Evolutionary conservation across 495 filamentous ascomycete genomes (phyloP).

Genomic region (Talaromyces stipitatus): DNA sequence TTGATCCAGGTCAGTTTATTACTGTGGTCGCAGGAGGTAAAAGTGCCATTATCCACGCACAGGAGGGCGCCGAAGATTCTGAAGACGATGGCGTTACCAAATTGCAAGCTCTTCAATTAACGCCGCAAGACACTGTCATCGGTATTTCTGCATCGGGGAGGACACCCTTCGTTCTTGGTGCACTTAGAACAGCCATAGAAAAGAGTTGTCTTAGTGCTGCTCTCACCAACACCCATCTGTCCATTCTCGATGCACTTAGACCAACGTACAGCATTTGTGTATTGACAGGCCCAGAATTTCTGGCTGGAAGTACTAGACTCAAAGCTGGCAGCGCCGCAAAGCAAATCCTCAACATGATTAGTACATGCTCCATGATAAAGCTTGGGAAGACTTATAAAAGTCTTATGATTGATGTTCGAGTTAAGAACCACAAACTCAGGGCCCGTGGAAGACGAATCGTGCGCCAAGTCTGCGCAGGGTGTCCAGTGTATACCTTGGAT

Average conservation of each 20-base stretch:
- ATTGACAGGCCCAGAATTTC: not conserved
- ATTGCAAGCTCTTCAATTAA: not conserved
- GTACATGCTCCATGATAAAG: not conserved
- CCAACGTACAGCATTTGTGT: not conserved
- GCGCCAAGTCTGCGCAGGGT: not conserved
- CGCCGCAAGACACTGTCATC: not conserved
- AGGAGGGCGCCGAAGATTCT: not conserved
- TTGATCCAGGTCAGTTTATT: not conserved
- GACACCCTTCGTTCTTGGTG: not conserved
- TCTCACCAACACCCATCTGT: not conserved
- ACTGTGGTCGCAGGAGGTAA: not conserved
- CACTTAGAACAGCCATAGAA: not conserved
- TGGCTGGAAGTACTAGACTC: not conserved
- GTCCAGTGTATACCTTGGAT: not conserved
- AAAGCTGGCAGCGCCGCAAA: not conserved
- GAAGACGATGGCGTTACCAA: not conserved
- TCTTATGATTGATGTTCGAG: not conserved
- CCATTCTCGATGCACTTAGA: not conserved
- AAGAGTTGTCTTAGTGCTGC: not conserved
- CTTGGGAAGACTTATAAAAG: not conserved
- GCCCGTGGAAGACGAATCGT: not conserved
- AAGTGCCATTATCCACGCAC: not conserved
- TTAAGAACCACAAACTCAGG: not conserved
- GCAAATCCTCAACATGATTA: conserved; percentile 1
- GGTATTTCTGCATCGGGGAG: not conserved